Base-by-base conservation (phyloP, 2,329 filamentous ascomycete genomes). In the Simplicillium aogashimaense region DNA sequence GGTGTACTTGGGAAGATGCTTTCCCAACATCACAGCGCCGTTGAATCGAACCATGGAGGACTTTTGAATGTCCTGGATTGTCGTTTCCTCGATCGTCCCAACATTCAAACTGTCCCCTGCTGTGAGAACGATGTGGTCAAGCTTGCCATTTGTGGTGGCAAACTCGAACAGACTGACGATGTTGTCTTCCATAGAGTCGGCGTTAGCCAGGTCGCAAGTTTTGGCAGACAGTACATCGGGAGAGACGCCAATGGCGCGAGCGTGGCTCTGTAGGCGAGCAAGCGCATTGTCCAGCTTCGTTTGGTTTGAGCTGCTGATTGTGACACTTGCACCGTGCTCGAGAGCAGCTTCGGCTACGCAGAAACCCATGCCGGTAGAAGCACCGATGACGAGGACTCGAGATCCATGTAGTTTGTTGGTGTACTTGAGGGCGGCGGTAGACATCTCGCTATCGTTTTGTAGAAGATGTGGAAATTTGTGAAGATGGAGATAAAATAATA, bases 311-410 rank as follows among this genome's bases (percentile, higher is more conserved):
- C 73, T 78, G n/a, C 74, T 71, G 50, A 84, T 69, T 35, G 65
- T 69, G 13, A 83, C 71, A n/a, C 53, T 55, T 31, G 71, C 72
- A 29, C 74, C 75, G 42, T 70, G 60, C 39, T 73, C 70, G 33
- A 81, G 53, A 12, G 65, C 60, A 2, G 69, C 72, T 61, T 80
- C 70, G 38, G 79, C 78, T 10, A 78, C 73, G 40, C 61, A 67
- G 46, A 69, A 76, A 28, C 79, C 80, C 32, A 84, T 78, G 38
- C 80, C 80, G 13, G 72, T 69, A 2, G 74, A 73, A 32, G 77
- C 81, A 35, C 80, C 80, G 36, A 83, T 66, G 51, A 84, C 59
- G 32, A 85, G 70, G 48, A 81, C 57, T 44, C 58, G 60, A 33
- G 53, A 52, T 47, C 50, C 49, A 15, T 56, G 51, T 14, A 64